Percentiles rank a stretch among this genome's conserved stretches.
phyloP scores from a whole-genome alignment of 352 stramenopile genomes.

The Globisporangium acanthophoron region DNA sequence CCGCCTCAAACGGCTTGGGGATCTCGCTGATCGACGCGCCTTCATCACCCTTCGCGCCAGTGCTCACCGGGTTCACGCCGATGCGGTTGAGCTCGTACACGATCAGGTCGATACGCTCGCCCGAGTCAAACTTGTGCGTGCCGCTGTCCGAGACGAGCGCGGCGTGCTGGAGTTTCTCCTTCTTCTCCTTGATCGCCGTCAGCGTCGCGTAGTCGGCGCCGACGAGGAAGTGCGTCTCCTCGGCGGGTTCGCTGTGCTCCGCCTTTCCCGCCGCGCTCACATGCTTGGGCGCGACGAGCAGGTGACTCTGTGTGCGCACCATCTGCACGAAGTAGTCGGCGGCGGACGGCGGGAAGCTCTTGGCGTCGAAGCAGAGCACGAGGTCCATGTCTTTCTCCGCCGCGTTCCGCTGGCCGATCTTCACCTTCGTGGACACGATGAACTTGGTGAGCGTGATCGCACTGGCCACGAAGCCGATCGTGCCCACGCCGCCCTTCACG shows the following conservation, averaged over 20 bases:
- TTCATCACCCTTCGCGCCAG: not conserved
- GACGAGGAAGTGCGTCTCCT: conserved; percentile 50
- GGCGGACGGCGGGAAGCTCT: conserved; percentile 37
- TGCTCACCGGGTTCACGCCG: conserved; percentile 26
- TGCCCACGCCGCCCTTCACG: conserved; percentile 63
- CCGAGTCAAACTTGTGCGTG: conserved; percentile 50
- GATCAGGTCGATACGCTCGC: conserved; percentile 70
- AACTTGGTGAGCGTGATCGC: conserved; percentile 79
- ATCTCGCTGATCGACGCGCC: conserved; percentile 16
- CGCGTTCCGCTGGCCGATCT: conserved; percentile 41
- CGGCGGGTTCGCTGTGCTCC: conserved; percentile 10
- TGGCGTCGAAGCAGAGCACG: conserved; percentile 65
- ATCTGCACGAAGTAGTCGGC: conserved; percentile 69
- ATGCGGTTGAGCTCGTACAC: conserved; percentile 65
- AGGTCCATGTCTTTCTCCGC: conserved; percentile 65
- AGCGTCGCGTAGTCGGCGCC: conserved; percentile 40
- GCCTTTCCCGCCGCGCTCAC: conserved; percentile 11
- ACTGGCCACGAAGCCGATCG: conserved; percentile 67
- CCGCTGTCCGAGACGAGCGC: conserved; percentile 36
- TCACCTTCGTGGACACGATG: conserved; percentile 66
- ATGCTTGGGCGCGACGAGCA: conserved; percentile 44
- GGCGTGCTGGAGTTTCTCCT: conserved; percentile 38
- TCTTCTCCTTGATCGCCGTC: conserved; percentile 55
- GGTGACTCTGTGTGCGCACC: conserved; percentile 52
- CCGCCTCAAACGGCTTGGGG: conserved; percentile 51